Conservation (phyloP, 2,329 filamentous ascomycete species). For the Ampelomyces quisqualis region DNA sequence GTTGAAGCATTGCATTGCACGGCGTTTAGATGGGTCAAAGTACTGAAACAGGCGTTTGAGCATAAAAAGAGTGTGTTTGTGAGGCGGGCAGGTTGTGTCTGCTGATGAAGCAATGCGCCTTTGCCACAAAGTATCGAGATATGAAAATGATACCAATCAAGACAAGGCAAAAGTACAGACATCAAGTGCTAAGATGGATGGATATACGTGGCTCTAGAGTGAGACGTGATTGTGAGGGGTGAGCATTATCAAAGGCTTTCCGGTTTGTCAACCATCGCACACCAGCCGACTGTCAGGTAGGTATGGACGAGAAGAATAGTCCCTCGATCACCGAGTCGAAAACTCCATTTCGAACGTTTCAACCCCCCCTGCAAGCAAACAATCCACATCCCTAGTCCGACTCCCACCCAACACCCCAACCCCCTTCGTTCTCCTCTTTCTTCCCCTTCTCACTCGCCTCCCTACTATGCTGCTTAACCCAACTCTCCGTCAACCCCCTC, state of each 20-base stretch:
- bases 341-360: no score
- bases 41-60: background rate
- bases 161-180: background rate
- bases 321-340: no score
- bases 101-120: slow-evolving; percentile 1
- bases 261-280: no score
- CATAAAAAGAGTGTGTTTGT: background rate
- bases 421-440: background rate
- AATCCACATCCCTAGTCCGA: background rate
- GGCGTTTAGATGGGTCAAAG: slow-evolving; percentile 7
- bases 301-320: no score
- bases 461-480: slow-evolving; percentile 23
- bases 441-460: slow-evolving; percentile 7
- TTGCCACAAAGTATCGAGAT: background rate
- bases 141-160: background rate
- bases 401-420: background rate
- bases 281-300: no score
- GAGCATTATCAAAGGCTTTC: no score
- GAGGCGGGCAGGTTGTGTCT: background rate
- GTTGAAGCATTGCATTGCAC: slow-evolving; percentile 12
- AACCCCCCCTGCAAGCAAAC: no score
- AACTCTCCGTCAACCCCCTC: slow-evolving; percentile 18
- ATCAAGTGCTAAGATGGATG: no score
- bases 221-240: no score
- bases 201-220: no score